Base-by-base conservation (phyloP, 106 monocot species). In the Triglochin maritima region DNA sequence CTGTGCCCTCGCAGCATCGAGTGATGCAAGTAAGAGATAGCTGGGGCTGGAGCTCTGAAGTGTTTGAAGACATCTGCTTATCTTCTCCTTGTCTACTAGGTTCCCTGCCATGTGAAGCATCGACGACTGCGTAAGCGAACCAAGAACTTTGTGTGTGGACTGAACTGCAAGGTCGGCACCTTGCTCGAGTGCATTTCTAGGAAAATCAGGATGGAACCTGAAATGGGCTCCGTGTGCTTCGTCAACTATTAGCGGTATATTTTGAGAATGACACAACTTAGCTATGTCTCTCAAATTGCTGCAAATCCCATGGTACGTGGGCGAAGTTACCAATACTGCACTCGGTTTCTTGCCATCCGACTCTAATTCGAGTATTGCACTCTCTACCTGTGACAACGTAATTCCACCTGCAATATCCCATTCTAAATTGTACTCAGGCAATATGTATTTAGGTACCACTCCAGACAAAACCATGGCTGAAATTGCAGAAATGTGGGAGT, bases 221-320 rank as follows among this genome's bases (percentile, higher is more conserved):
- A 94, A 94, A 73, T 94, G 94, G 9, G 82, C 86, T 48, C 89
- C 89, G 51, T 94, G 94, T 42, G 94, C 94, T 81, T 94, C 94
- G 44, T 94, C 94, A 43, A 84, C 80, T 69, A 94, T 80, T 42
- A 86, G 62, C 2, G 89, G 86, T 68, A 94, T 78, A 44, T 77
- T 58, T 49, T 63, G 64, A 0, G 65, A 71, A 71, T 89, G 94
- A 29, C 94, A 89, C 1, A 94, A 4, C 7, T 58, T 47, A 6
- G 67, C 58, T 59, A 89, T 87, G 44, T 74, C 84, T 52, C 69
- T 52, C 69, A 87, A 15, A 65, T 87, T 61, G 67, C 89, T 86
- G 80, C 89, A 89, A 9, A 94, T 77, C 0, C 94, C 94, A 74
- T 94, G 89, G 68, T 94, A 94, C 13, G 94, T 94, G 5, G 94